Percentiles rank a stretch among this genome's conserved stretches.
Evolutionary conservation across 2,329 filamentous ascomycete genomes (phyloP).

Genomic region (Cladophialophora exuberans): DNA sequence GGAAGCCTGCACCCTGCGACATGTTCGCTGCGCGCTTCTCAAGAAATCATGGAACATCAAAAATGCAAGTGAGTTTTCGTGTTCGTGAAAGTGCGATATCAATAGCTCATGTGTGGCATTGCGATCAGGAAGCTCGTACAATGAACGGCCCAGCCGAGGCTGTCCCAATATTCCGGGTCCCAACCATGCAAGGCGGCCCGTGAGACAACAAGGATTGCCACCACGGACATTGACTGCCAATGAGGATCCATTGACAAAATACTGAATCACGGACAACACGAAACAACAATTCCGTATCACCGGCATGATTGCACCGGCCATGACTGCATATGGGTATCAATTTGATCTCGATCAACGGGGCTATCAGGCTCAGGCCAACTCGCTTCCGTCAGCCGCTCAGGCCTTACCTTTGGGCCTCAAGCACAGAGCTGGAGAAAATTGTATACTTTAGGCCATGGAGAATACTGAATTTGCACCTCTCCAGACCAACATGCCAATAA

Average conservation of each 20-base stretch:
- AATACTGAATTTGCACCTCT: neutral
- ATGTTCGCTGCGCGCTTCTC: neutral
- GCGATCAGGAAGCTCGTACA: no score
- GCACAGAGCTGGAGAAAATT: neutral
- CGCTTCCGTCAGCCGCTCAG: neutral
- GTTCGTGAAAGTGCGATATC: no score
- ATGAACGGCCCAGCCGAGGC: slow-evolving; percentile 4
- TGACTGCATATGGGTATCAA: no score
- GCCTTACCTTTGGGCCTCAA: no score
- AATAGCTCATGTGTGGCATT: no score
- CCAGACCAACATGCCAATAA: neutral
- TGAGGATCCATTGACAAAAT: no score
- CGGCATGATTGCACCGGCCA: no score
- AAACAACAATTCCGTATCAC: no score
- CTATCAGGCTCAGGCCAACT: no score
- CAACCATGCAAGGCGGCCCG: neutral
- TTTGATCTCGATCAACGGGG: no score
- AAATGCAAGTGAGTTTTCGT: neutral
- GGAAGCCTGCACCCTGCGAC: slow-evolving; percentile 7
- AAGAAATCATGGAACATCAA: neutral
- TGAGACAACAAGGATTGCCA: neutral
- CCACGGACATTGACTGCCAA: neutral
- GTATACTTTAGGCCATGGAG: neutral
- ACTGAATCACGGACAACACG: no score
- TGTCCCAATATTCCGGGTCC: neutral